Percentiles rank a stretch among this genome's conserved stretches.
Evolutionary conservation across 2,329 filamentous ascomycete species (phyloP).

Genomic region (Alternaria ventricosa): DNA sequence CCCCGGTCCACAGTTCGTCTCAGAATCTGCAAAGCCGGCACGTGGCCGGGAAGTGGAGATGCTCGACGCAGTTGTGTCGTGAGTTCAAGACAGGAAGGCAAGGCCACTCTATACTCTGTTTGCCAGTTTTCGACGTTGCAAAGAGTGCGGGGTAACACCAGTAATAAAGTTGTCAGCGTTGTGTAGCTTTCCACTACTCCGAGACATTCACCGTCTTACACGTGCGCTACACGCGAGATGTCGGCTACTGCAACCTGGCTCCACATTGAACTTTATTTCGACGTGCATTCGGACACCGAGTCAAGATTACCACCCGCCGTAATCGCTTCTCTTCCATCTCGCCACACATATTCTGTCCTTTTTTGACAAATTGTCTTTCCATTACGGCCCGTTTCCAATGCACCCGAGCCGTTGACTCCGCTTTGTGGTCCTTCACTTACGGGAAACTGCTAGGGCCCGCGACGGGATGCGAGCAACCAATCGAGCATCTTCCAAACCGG

Average conservation of each 20-base stretch:
- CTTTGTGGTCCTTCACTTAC: background rate
- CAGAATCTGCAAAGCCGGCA: constrained; percentile 9
- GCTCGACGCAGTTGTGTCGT: background rate
- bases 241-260: background rate
- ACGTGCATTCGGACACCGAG: background rate
- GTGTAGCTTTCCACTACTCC: background rate
- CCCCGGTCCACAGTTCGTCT: constrained; percentile 9
- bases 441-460: background rate
- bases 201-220: background rate
- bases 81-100: constrained; percentile 1
- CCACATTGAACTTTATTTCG: constrained; percentile 1
- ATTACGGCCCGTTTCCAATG: background rate
- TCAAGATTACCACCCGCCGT: constrained; percentile 2
- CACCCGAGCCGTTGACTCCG: background rate
- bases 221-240: background rate
- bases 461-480: background rate
- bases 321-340: background rate
- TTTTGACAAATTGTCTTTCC: background rate
- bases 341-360: background rate
- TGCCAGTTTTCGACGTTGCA: constrained; percentile 3
- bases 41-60: background rate
- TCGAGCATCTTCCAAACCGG: background rate
- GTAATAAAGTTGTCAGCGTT: background rate
- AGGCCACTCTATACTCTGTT: constrained; percentile 11
- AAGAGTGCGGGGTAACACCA: constrained; percentile 2